These are phyloP conservation scores for Fusarium sarcochroum DNA, from an alignment of 2,329 filamentous ascomycete species.

Conservation along the genomic window DNA sequence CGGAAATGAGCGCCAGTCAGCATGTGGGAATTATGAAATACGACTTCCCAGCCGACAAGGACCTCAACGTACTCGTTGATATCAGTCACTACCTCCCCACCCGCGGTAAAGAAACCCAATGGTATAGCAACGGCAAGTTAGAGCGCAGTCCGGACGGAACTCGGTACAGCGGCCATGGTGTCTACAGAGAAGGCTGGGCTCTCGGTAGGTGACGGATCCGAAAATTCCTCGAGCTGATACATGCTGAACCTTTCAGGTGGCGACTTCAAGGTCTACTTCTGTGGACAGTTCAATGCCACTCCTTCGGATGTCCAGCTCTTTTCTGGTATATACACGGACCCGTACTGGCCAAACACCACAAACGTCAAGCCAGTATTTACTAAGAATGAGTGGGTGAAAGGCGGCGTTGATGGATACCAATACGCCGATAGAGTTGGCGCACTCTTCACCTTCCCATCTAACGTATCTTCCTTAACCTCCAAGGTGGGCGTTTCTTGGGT, in stretches of 20 bases:
- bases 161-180: slow-evolving; percentile 62
- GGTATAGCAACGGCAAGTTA: slow-evolving; percentile 58
- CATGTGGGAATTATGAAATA: slow-evolving; percentile 68
- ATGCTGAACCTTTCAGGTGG: not conserved
- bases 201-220: slow-evolving; percentile 2
- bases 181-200: slow-evolving; percentile 51
- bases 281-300: slow-evolving; percentile 35
- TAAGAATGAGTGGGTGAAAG: slow-evolving; percentile 68
- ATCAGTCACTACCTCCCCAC: slow-evolving; percentile 64
- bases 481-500: slow-evolving; percentile 66
- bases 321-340: slow-evolving; percentile 62
- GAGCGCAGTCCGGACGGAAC: slow-evolving; percentile 55
- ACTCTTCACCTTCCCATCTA: slow-evolving; percentile 62
- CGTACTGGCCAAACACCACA: slow-evolving; percentile 52
- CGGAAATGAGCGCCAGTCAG: slow-evolving; percentile 63
- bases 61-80: slow-evolving; percentile 61
- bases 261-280: slow-evolving; percentile 37
- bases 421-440: slow-evolving; percentile 67
- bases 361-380: slow-evolving; percentile 58
- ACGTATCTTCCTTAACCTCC: slow-evolving; percentile 59
- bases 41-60: slow-evolving; percentile 58
- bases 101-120: slow-evolving; percentile 56
- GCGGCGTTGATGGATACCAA: slow-evolving; percentile 63
- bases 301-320: slow-evolving; percentile 54
- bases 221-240: not conserved